phyloP scores from a whole-genome alignment of 257 asterid species.

The Mitragyna speciosa region DNA sequence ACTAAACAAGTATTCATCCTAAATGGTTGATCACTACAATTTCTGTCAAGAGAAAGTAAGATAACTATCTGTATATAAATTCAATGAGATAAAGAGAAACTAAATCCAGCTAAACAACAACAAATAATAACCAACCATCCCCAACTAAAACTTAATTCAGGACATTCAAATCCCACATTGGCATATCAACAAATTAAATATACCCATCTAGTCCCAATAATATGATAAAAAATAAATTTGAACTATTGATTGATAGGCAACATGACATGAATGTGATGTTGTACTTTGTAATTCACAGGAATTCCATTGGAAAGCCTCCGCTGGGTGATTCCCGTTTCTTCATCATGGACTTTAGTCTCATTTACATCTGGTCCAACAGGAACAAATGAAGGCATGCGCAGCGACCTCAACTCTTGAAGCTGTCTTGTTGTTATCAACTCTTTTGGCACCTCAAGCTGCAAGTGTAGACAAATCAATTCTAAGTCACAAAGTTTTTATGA shows the following conservation, averaged over 20 bases:
- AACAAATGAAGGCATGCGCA: conserved; percentile 61
- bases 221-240: background rate
- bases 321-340: conserved; percentile 84
- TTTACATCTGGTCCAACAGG: conserved; percentile 57
- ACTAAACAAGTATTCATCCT: background rate
- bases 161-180: background rate
- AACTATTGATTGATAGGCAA: background rate
- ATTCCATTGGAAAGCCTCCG: conserved; percentile 96
- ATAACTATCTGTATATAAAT: background rate
- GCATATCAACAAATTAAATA: background rate
- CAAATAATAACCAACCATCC: background rate
- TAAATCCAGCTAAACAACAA: background rate
- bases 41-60: background rate
- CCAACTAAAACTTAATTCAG: background rate
- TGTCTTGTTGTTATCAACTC: conserved; percentile 69
- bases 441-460: conserved; percentile 96
- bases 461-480: conserved; percentile 18
- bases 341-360: conserved; percentile 57
- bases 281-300: conserved; percentile 91
- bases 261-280: background rate
- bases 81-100: background rate
- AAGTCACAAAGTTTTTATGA: conserved; percentile 11
- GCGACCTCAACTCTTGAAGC: conserved; percentile 60
- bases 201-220: background rate
- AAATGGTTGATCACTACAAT: background rate